Base-by-base conservation (phyloP, 345 rosid species). In the Jatropha curcas region DNA sequence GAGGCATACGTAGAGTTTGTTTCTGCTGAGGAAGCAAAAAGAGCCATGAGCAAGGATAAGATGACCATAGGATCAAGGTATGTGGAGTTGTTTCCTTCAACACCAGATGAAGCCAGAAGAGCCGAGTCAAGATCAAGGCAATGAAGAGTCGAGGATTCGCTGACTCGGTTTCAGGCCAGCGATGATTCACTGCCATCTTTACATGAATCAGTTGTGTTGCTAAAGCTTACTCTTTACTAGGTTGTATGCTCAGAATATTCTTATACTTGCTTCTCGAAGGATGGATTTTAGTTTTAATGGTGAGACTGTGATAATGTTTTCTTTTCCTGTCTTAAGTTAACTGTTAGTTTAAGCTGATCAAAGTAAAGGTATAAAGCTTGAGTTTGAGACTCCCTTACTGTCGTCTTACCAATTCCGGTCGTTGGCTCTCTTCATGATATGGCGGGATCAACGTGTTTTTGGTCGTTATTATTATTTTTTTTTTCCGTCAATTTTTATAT, bases 61-160 rank as follows among this genome's bases (percentile, higher is more conserved):
- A 90, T 87, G 98, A 85, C 87, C 22, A 92, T 94, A 16, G 97
- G 98, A 61, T 75, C 91, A 0, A 92, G 97, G 80, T 90, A 92
- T 13, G 96, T 90, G 5, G 98, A 94, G 85, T 71, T 94, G 73
- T 94, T 94, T 77, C 94, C 98, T 60, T 83, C 94, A 22, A 85
- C 94, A 22, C 87, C 79, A 1, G 94, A 94, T 48, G 97, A 94
- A 83, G 94, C 94, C 65, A 84, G 92, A 79, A 88, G 94, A 64
- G 91, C 91, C 1, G 94, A 91, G 76, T 90, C 97, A n/a, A 87
- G 98, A 82, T 90, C 97, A 65, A 86, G 97, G 84, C 94, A 90
- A 75, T 92, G 88, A 91, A 28, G 13, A n/a, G 16, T 52, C 57
- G n/a, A 22, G 1, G n/a, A 14, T 22, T 24, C 10, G 51, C 35